These are phyloP conservation scores for Tephrocybe rancida DNA, from an alignment of 768 basidiomycete species.

Conservation along the genomic window DNA sequence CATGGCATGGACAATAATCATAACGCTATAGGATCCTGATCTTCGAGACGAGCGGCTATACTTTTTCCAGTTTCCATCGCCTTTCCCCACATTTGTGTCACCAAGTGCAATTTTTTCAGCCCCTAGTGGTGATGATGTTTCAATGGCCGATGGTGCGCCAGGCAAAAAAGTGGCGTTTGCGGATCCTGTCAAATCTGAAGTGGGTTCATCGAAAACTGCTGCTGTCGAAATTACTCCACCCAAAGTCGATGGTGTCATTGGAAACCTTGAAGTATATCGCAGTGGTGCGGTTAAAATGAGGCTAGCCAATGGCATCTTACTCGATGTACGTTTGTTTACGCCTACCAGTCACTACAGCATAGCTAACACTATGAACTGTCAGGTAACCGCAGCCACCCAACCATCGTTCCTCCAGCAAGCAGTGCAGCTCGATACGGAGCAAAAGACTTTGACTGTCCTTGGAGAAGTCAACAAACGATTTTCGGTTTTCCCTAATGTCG, in stretches of 20 bases:
- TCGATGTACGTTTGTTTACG: conserved; percentile 79
- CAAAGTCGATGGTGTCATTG: conserved; percentile 74
- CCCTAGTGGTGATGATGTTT: conserved; percentile 29
- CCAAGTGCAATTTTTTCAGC: conserved; percentile 29
- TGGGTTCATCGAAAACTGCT: conserved; percentile 25
- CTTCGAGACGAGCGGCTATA: conserved; percentile 71
- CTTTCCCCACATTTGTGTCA: conserved; percentile 76
- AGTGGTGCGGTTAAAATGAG: conserved; percentile 90
- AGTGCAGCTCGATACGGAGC: conserved; percentile 64
- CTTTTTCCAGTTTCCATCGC: conserved; percentile 88
- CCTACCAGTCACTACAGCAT: no score
- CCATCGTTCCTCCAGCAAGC: conserved; percentile 91
- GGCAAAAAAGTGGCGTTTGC: conserved; percentile 68
- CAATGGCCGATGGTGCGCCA: conserved; percentile 29
- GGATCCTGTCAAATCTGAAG: conserved; percentile 55
- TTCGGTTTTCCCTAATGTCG: conserved; percentile 82
- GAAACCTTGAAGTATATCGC: conserved; percentile 81
- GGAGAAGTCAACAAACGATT: conserved; percentile 90
- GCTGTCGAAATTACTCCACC: conserved; percentile 24
- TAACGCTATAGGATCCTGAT: conserved; percentile 37
- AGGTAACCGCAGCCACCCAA: conserved; percentile 84
- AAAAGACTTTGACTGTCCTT: conserved; percentile 66
- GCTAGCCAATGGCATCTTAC: conserved; percentile 74
- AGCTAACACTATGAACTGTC: conserved; percentile 1
- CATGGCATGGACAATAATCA: not conserved